Percentiles rank a stretch among this genome's conserved stretches.
Conservation (phyloP, 78 protist species). For the Dictyostelium capitatum region DNA sequence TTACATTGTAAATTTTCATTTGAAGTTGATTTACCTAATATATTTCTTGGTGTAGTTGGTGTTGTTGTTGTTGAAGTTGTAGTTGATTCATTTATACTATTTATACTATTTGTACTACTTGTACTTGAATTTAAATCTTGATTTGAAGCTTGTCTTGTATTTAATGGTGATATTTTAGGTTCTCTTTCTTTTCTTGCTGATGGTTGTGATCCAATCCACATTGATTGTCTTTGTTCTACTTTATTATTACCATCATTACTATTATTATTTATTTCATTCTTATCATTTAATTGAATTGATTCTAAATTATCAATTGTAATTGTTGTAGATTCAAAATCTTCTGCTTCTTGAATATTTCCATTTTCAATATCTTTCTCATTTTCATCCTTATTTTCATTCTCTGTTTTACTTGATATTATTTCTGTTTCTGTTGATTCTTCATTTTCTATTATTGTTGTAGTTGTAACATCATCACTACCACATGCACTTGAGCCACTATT, state of each 20-base stretch:
- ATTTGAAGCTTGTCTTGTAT: background rate
- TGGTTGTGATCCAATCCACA: conserved; percentile 44
- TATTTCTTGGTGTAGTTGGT: background rate
- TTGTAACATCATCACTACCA: too few relatives aligned
- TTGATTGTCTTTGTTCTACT: background rate
- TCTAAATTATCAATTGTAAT: background rate
- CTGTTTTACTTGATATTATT: background rate
- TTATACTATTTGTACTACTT: background rate
- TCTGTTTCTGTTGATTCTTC: too few relatives aligned
- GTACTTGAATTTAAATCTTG: background rate
- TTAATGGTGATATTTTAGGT: conserved; percentile 7
- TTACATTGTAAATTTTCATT: background rate
- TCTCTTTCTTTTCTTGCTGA: background rate
- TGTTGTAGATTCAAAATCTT: background rate
- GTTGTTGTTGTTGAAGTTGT: background rate
- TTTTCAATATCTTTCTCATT: background rate
- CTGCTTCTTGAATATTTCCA: background rate
- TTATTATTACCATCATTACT: background rate
- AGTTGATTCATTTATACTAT: background rate
- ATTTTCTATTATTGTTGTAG: too few relatives aligned
- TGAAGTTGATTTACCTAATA: background rate
- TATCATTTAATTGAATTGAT: background rate
- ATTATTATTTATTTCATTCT: background rate
- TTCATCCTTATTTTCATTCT: background rate
- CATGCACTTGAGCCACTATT: too few relatives aligned